Conservation (phyloP, 495 filamentous ascomycete genomes). For the Clavariopsis aquatica region DNA sequence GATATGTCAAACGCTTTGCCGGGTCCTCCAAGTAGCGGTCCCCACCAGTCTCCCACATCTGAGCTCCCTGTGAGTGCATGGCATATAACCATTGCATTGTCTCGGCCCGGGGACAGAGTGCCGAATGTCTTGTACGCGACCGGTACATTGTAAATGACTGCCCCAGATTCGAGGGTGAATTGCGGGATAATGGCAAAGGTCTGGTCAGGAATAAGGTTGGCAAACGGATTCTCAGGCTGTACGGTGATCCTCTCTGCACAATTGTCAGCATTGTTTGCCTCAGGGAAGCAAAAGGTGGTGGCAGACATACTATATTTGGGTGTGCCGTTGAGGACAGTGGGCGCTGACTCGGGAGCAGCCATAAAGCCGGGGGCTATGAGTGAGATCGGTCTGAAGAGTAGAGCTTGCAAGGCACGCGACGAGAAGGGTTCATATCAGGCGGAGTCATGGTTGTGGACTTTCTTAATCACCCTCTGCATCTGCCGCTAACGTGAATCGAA, state of each 20-base stretch:
- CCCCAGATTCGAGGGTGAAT: conserved; percentile 93
- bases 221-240: conserved; percentile 92
- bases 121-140: conserved; percentile 90
- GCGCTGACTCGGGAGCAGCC: conserved; percentile 9
- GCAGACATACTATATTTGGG: conserved; percentile 27
- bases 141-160: conserved; percentile 81
- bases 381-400: conserved; percentile 9
- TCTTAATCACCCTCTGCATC: conserved; percentile 1
- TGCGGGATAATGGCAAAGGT: conserved; percentile 79
- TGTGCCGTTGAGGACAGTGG: conserved; percentile 19
- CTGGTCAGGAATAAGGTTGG: conserved; percentile 81
- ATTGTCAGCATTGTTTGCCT: conserved; percentile 25
- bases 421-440: conserved; percentile 8
- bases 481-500: conserved; percentile 14
- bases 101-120: conserved; percentile 66
- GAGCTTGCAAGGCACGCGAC: conserved; percentile 1
- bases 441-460: conserved; percentile 14
- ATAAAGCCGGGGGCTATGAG: conserved; percentile 21
- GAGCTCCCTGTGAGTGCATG: conserved; percentile 95
- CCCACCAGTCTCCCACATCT: conserved; percentile 98
- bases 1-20: conserved; percentile 90
- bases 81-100: conserved; percentile 97
- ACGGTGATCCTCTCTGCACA: conserved; percentile 57
- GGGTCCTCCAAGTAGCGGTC: conserved; percentile 83
- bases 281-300: not conserved